A percentile compares a stretch with the other conserved stretches of the same genome.
phyloP scores from a whole-genome alignment of 331 rosid genomes.

The Stylosanthes scabra region DNA sequence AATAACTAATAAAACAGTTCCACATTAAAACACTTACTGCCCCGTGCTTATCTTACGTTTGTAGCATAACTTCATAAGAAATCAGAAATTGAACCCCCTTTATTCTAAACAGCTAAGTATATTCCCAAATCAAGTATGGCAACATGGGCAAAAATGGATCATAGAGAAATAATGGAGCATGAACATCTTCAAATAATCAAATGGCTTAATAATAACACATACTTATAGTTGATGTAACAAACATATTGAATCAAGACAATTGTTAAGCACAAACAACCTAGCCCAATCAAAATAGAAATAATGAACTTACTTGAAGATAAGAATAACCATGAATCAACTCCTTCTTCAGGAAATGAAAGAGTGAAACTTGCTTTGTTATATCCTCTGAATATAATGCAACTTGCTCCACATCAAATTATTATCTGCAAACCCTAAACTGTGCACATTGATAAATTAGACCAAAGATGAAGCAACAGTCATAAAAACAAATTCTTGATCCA shows the following conservation, averaged over 20 bases:
- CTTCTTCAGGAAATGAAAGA: neutral
- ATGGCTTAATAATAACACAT: neutral
- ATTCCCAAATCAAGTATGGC: neutral
- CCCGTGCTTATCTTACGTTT: neutral
- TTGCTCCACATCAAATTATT: neutral
- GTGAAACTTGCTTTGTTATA: neutral
- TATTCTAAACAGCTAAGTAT: neutral
- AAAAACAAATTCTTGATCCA: too few species aligned
- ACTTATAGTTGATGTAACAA: neutral
- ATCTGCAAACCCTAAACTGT: neutral
- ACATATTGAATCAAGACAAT: neutral
- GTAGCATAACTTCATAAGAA: neutral
- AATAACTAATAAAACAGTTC: neutral
- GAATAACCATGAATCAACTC: neutral
- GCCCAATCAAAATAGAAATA: neutral
- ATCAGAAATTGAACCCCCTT: too few species aligned
- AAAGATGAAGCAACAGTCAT: neutral
- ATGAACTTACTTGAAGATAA: neutral
- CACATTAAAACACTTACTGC: neutral
- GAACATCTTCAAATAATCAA: neutral
- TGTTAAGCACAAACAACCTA: neutral
- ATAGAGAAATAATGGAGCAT: neutral
- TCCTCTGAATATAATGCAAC: neutral
- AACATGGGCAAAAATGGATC: neutral
- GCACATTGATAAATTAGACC: neutral